Base-by-base conservation (phyloP, 2,329 filamentous ascomycete species). In the Fulvia fulva region DNA sequence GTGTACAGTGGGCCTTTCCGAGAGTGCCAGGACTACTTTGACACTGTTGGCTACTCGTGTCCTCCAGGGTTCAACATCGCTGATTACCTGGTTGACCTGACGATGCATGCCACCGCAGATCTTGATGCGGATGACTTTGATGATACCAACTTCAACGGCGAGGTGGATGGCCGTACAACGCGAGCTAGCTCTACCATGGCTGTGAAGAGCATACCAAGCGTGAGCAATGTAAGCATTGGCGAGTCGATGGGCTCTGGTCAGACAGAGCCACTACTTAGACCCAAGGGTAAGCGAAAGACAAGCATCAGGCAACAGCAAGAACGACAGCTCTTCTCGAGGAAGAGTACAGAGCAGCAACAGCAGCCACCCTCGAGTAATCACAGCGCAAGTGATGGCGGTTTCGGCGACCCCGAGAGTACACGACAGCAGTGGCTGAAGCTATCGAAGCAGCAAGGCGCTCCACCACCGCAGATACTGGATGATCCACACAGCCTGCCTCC, bases 51-150 rank as follows among this genome's bases (percentile, higher is more conserved):
- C 45, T 99, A 97, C 73, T 81, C 89, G 51, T 99, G 95, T 70
- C 94, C 94, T 11, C 88, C 92, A 23, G 95, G 95, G 1, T 99
- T 97, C 82, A 99, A 99, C 70, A 97, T 99, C 74, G 94, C 94
- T 3, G 94, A 99, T 73, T 99, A 97, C 70, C 83, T 99, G 5
- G 92, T 99, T 28, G 94, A 99, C 72, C 81, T 99, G 43, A 97
- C 94, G 0, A 97, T 99, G 93, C 94, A 99, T 72, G 92, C 91
- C 23, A 85, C 89, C 58, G 80, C 81, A 53, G 78, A 81, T 14
- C 77, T 75, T 37, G 79, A 81, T 1, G 76, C 81, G 11, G 74
- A 80, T 1, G 80, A 85, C 28, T 83, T 86, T 51, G 77, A 83
- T 2, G 59, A 64, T 6, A 54, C 63, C 1, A 81, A 85, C 56